A percentile compares a stretch with the other conserved stretches of the same genome.
Conservation (phyloP, 2,329 filamentous ascomycete genomes). For the Penicillium expansum region DNA sequence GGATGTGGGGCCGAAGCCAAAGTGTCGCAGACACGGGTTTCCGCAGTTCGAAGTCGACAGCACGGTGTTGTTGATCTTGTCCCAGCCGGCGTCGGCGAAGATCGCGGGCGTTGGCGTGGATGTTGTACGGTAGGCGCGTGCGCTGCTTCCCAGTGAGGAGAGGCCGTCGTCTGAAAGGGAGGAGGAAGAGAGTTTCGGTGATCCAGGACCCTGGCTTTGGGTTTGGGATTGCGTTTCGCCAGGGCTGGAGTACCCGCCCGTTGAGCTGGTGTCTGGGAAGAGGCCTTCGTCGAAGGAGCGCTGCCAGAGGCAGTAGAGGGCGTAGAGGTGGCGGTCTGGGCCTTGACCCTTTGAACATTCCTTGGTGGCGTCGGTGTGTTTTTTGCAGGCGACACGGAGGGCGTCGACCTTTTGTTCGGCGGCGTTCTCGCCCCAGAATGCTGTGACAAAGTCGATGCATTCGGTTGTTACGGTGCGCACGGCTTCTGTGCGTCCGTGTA, state of each 20-base stretch:
- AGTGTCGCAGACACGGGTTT: constrained; percentile 89
- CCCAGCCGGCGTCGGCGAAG: constrained; percentile 88
- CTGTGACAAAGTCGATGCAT: constrained; percentile 82
- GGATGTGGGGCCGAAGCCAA: constrained; percentile 92
- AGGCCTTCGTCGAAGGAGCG: constrained; percentile 73
- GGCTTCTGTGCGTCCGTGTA: constrained; percentile 92
- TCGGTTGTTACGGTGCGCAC: constrained; percentile 82
- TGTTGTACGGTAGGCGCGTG: constrained; percentile 51
- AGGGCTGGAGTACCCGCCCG: constrained; percentile 66
- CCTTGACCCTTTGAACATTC: constrained; percentile 88
- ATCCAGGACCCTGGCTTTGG: constrained; percentile 16
- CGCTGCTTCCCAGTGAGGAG: constrained; percentile 47
- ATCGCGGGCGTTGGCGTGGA: constrained; percentile 62
- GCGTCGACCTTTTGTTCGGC: constrained; percentile 80
- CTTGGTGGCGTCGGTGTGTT: constrained; percentile 74
- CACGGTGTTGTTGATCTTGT: constrained; percentile 91
- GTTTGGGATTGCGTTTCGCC: constrained; percentile 24
- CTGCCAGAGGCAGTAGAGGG: constrained; percentile 93
- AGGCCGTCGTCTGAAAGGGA: constrained; percentile 38
- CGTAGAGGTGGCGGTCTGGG: constrained; percentile 90
- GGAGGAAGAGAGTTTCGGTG: constrained; percentile 24
- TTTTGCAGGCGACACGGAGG: constrained; percentile 76
- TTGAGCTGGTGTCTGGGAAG: constrained; percentile 50
- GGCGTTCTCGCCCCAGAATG: constrained; percentile 91
- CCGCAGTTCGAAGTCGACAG: constrained; percentile 98